Evolutionary conservation across 805 yeast species (phyloP).

Genomic region (Tetrapisispora namnaoensis): DNA sequence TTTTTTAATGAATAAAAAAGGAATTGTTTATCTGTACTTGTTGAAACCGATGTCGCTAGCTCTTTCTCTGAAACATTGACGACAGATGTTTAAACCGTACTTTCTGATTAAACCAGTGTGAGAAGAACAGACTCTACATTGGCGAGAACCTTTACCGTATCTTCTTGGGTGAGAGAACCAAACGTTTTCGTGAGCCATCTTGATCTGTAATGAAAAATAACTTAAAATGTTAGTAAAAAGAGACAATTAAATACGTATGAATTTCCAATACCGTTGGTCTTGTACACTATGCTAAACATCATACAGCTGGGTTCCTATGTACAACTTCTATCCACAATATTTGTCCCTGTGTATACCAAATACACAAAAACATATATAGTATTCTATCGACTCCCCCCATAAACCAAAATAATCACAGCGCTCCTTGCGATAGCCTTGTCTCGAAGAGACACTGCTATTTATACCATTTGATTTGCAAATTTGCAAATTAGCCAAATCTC

Average conservation of each 20-base stretch:
- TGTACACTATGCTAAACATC: not conserved
- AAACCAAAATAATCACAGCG: no score
- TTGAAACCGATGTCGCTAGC: conserved; percentile 98
- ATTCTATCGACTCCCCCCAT: no score
- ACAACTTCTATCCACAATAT: not conserved
- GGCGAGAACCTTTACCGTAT: conserved; percentile 99
- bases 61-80: conserved; percentile 99
- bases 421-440: no score
- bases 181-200: conserved; percentile 99
- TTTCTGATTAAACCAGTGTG: conserved; percentile 99
- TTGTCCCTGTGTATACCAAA: no score
- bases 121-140: conserved; percentile 98
- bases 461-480: no score
- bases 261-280: not conserved
- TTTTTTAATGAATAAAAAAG: not conserved
- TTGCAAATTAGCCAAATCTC: no score
- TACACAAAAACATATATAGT: no score
- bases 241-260: not conserved
- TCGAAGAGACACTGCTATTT: no score
- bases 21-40: conserved; percentile 79
- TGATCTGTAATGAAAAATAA: conserved; percentile 1
- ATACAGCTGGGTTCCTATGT: not conserved
- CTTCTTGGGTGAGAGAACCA: conserved; percentile 99
- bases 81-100: conserved; percentile 98
- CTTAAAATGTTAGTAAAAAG: conserved; percentile 2